Conservation (phyloP, 2,329 filamentous ascomycete genomes). For the Penicillium vulpinum region DNA sequence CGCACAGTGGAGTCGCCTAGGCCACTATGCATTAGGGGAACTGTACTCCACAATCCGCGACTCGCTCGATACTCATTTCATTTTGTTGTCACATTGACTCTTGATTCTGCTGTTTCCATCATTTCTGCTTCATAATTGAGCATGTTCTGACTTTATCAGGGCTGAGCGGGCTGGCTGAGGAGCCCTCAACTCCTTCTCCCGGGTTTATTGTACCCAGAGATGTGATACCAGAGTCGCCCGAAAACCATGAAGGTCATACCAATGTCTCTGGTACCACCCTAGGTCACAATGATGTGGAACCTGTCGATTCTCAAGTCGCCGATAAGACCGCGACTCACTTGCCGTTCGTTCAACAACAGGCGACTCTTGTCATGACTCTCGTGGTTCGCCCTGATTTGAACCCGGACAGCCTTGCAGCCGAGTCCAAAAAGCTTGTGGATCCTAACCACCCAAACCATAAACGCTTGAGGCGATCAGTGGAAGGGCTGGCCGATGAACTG, state of each 20-base stretch:
- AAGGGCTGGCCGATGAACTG: constrained; percentile 27
- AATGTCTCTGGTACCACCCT: constrained; percentile 39
- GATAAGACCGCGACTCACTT: background rate
- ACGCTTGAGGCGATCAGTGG: constrained; percentile 23
- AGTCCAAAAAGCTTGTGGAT: constrained; percentile 2
- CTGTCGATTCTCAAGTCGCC: constrained; percentile 18
- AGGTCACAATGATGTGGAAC: constrained; percentile 27
- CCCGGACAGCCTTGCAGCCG: constrained; percentile 2
- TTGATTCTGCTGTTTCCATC: background rate
- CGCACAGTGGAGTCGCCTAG: background rate
- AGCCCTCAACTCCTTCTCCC: constrained; percentile 9
- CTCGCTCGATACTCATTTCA: too few species aligned
- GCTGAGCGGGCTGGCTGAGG: constrained; percentile 14
- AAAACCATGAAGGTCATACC: constrained; percentile 27
- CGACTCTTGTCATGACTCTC: constrained; percentile 10
- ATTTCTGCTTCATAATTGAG: background rate
- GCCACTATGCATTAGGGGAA: background rate
- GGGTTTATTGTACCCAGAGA: constrained; percentile 12
- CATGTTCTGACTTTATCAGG: constrained; percentile 15
- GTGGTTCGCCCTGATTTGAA: background rate
- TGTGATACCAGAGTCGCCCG: constrained; percentile 24
- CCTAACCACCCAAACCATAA: background rate
- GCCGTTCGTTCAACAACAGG: constrained; percentile 24
- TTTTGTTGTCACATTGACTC: background rate
- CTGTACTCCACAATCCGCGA: background rate